Base-by-base conservation (phyloP, 495 filamentous ascomycete species). In the Penicillium bialowiezense region DNA sequence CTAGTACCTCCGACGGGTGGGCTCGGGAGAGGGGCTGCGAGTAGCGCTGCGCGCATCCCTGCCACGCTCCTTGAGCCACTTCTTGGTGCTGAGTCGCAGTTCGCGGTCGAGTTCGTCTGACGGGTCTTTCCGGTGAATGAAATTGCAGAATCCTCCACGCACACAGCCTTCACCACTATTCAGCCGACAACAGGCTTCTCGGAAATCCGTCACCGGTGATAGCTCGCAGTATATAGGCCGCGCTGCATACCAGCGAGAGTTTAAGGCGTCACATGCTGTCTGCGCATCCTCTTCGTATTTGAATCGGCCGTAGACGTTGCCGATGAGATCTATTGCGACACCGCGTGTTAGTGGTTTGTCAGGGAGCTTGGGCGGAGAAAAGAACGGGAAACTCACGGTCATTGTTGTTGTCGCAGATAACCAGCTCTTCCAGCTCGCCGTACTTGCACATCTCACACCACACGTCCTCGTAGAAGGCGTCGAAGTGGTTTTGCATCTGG, bases 371-470 rank as follows among this genome's bases (percentile, higher is more conserved):
- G n/a, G n/a, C n/a, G n/a, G n/a, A n/a, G 50, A 13, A 13, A 5
- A 18, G 50, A n/a, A n/a, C 7, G 31, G 10, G 2, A 23, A 42
- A 85, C 85, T 62, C 71, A 89, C 86, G 91, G 67, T 97, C 92
- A 75, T 96, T 97, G 71, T 96, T 97, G 67, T 95, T 92, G 71
- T 93, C 89, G 66, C 89, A 95, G 3, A 92, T 87, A 7, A 95
- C 89, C 24, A 95, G 78, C 67, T 95, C 89, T 73, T 95, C 89
- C 10, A 91, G 71, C 74, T 95, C 89, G 41, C 89, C 89, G 65
- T 91, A 92, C 70, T 89, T 86, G 84, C 88, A 92, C 86, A 98
- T 89, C 80, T 98, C 93, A 77, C 92, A 96, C 90, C 93, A 98
- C 56, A 98, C 86, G 69, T 98, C 93, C 75, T 98, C 93, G 77